A percentile compares a stretch with the other conserved stretches of the same genome.
phyloP scores from a whole-genome alignment of 495 filamentous ascomycete species.

The Massariosphaeria phaeospora region DNA sequence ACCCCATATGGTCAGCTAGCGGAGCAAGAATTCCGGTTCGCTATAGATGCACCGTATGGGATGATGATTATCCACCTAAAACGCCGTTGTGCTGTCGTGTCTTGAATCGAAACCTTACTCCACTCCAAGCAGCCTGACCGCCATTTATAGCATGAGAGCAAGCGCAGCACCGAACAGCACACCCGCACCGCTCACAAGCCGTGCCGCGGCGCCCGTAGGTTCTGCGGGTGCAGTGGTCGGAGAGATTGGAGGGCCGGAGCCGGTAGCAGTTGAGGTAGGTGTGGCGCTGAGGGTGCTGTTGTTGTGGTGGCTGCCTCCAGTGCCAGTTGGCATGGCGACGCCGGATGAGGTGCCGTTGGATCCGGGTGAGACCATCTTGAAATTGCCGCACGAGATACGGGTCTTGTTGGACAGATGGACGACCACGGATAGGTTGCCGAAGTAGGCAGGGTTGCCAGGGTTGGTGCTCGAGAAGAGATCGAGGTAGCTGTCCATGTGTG shows the following conservation, averaged over 20 bases:
- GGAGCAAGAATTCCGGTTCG: too few species aligned
- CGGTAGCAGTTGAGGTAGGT: slow-evolving; percentile 5
- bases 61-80: too few species aligned
- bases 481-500: slow-evolving; percentile 45
- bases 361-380: slow-evolving; percentile 35
- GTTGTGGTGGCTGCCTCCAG: too few species aligned
- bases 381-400: slow-evolving; percentile 68
- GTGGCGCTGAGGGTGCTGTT: slow-evolving; percentile 4
- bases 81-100: too few species aligned
- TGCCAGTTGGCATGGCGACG: slow-evolving; percentile 7
- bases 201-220: background rate
- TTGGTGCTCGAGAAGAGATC: slow-evolving; percentile 65
- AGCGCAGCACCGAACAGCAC: background rate
- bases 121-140: too few species aligned
- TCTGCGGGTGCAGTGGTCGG: background rate
- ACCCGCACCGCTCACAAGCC: background rate
- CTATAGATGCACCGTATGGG: too few species aligned
- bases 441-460: slow-evolving; percentile 56
- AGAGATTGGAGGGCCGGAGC: background rate
- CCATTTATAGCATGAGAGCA: slow-evolving; percentile 1
- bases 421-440: slow-evolving; percentile 75
- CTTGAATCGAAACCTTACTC: too few species aligned
- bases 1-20: too few species aligned
- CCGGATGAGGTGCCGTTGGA: slow-evolving; percentile 6
- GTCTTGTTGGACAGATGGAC: slow-evolving; percentile 69